phyloP scores from a whole-genome alignment of 164 flowering plant genomes.

The Houttuynia cordata region DNA sequence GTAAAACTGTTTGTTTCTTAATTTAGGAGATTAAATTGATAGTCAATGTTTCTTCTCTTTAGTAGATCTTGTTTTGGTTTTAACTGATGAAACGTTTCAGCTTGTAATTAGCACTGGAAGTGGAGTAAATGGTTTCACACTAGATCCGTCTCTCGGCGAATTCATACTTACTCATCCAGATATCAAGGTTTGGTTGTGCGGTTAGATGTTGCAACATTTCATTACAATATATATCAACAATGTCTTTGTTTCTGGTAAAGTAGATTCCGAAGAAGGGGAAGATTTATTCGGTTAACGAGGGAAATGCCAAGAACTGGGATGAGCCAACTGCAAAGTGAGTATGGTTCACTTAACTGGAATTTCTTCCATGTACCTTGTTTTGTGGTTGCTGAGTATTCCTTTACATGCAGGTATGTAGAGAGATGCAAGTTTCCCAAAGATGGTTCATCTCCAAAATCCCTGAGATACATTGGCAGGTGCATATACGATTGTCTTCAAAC shows the following conservation, averaged over 20 bases:
- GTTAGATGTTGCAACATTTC: background rate
- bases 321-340: conserved; percentile 86
- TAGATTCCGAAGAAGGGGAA: conserved; percentile 97
- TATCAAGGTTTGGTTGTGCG: conserved; percentile 48
- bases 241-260: background rate
- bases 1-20: conserved; percentile 20
- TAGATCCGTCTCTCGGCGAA: conserved; percentile 97
- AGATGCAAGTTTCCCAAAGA: conserved; percentile 85
- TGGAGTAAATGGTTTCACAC: conserved; percentile 95
- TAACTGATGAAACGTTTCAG: conserved; percentile 22
- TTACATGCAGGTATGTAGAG: conserved; percentile 62
- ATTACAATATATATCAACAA: background rate
- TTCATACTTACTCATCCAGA: conserved; percentile 93
- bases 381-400: background rate
- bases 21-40: background rate
- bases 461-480: conserved; percentile 95
- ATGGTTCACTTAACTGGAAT: conserved; percentile 9
- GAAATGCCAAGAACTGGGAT: conserved; percentile 98
- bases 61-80: background rate
- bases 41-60: background rate
- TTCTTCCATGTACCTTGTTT: background rate
- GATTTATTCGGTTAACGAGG: conserved; percentile 97
- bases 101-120: conserved; percentile 84
- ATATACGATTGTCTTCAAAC: background rate
- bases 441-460: conserved; percentile 79